Evolutionary conservation across 805 yeast genomes (phyloP).

Genomic region (Cyberlindnera subsufficiens): DNA sequence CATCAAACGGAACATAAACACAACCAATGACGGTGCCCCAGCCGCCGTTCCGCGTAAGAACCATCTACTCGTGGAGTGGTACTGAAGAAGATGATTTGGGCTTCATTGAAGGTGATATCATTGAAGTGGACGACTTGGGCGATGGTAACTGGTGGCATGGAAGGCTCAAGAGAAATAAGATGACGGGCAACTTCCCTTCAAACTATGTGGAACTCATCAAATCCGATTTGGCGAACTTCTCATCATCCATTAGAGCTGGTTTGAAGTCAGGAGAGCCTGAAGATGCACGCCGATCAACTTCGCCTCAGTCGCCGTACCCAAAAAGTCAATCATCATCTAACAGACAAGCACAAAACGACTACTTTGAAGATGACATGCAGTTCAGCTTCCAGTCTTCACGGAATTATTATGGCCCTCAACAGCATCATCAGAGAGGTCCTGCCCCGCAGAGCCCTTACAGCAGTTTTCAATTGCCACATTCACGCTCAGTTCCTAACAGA

Average conservation of each 20-base stretch:
- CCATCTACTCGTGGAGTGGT: constrained; percentile 92
- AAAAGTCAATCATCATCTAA: constrained; percentile 1
- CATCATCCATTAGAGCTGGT: constrained; percentile 1
- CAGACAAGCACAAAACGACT: not conserved
- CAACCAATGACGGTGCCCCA: constrained; percentile 26
- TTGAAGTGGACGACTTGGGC: constrained; percentile 72
- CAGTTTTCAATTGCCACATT: constrained; percentile 14
- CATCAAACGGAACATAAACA: not conserved
- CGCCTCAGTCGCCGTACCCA: constrained; percentile 12
- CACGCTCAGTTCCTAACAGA: constrained; percentile 19
- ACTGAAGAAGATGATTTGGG: constrained; percentile 86
- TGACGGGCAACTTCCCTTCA: constrained; percentile 81
- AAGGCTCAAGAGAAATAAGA: constrained; percentile 66
- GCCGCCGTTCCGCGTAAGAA: constrained; percentile 70
- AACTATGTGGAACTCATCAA: constrained; percentile 69
- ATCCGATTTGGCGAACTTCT: constrained; percentile 18
- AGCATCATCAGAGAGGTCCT: not conserved
- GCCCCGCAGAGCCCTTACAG: not conserved
- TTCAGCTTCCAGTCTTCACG: constrained; percentile 25
- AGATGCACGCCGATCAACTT: constrained; percentile 2
- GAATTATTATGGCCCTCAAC: constrained; percentile 11
- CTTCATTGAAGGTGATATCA: constrained; percentile 87
- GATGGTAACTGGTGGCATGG: constrained; percentile 97
- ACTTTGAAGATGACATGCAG: constrained; percentile 16
- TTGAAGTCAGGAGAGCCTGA: not conserved